phyloP scores from a whole-genome alignment of 1,284 basidiomycete genomes.

The Rhodofomes roseus region DNA sequence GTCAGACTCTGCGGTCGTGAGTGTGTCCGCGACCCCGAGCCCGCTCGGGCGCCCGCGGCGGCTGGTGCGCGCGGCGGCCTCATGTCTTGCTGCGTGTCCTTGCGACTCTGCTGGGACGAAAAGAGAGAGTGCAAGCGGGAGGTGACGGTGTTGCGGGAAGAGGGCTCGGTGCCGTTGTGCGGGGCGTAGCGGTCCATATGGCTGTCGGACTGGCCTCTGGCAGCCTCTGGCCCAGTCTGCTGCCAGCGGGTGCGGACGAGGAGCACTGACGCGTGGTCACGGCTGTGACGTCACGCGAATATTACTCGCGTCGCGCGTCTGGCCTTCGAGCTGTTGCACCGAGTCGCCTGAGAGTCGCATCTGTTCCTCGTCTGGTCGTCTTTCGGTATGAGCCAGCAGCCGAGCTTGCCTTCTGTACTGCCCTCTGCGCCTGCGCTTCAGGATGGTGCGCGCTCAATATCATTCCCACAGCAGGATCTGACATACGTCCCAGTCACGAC shows the following conservation, averaged over 20 bases:
- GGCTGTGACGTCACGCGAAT: background rate
- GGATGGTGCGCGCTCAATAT: conserved; percentile 21
- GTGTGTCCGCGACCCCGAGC: background rate
- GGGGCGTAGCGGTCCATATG: background rate
- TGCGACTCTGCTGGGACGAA: background rate
- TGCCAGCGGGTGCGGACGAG: background rate
- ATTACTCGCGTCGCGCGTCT: background rate
- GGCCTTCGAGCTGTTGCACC: background rate
- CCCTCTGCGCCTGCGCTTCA: conserved; percentile 28
- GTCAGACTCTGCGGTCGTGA: conserved; percentile 10
- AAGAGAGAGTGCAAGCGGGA: background rate
- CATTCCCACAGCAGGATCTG: background rate
- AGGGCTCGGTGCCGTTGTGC: background rate
- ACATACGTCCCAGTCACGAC: conserved; percentile 34
- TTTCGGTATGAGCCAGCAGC: conserved; percentile 19
- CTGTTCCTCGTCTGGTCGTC: background rate
- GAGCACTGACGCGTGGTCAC: background rate
- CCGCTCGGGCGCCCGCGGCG: background rate
- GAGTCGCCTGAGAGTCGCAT: too few relatives aligned
- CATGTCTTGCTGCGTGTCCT: conserved; percentile 11
- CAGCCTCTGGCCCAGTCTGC: too few relatives aligned
- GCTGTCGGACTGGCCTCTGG: background rate
- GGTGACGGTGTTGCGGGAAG: background rate
- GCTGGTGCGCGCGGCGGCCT: conserved; percentile 13
- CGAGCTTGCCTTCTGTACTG: conserved; percentile 27